Percentiles rank a stretch among this genome's conserved stretches.
Evolutionary conservation across 495 filamentous ascomycete genomes (phyloP).

Genomic region (Sordaria brevicollis): DNA sequence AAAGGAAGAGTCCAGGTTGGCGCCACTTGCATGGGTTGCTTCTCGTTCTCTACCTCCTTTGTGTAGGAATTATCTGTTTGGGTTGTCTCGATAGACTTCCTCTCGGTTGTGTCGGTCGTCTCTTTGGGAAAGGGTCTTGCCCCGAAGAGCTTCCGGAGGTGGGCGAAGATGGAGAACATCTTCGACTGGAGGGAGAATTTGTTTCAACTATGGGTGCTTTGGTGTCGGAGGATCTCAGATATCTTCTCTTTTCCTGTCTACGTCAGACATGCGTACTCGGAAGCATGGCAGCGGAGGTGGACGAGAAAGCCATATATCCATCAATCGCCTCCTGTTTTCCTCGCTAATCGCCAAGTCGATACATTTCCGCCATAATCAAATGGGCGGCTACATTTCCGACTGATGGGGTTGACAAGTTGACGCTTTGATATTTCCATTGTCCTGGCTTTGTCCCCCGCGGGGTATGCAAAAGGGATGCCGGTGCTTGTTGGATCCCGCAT

Average conservation of each 20-base stretch:
- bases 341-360: not conserved
- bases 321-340: not conserved
- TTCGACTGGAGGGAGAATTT: too few species aligned
- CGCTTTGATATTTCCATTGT: not conserved
- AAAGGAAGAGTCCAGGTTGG: not conserved
- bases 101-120: not conserved
- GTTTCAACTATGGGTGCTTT: not conserved
- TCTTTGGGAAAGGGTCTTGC: not conserved
- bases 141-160: not conserved
- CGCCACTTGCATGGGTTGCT: not conserved
- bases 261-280: not conserved
- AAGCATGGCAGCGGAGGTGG: not conserved
- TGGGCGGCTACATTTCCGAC: not conserved
- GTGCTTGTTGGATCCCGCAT: not conserved
- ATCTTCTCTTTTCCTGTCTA: not conserved
- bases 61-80: not conserved
- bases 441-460: not conserved
- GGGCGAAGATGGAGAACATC: not conserved
- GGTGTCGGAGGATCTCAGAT: not conserved
- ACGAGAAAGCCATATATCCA: not conserved
- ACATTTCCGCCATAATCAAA: not conserved
- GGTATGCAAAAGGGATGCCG: not conserved
- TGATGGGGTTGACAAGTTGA: not conserved
- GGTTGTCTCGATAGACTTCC: not conserved
- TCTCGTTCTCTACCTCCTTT: not conserved